These are phyloP conservation scores for Apophysomyces sp. DNA, from an alignment of 371 early-diverging fungal genomes.

Conservation along the genomic window DNA sequence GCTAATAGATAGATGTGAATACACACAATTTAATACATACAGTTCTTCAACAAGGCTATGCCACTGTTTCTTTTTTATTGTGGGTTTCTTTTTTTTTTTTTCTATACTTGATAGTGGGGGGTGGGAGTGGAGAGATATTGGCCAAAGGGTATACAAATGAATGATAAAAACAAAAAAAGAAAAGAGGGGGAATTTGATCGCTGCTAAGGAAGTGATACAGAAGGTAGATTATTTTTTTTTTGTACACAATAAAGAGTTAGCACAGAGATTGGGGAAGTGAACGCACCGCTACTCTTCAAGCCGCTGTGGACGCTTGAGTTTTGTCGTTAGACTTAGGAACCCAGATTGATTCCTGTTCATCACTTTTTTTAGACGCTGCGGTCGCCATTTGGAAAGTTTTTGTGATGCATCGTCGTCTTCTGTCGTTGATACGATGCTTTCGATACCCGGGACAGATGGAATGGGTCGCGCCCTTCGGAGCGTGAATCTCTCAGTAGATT, in stretches of 20 bases:
- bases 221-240: background rate
- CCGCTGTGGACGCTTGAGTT: slow-evolving; percentile 1
- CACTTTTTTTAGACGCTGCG: background rate
- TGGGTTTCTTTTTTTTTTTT: too few relatives aligned
- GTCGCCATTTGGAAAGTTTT: slow-evolving; percentile 3
- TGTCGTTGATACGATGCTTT: slow-evolving; percentile 3
- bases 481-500: slow-evolving; percentile 1
- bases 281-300: background rate
- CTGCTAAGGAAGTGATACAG: background rate
- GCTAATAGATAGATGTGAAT: too few relatives aligned
- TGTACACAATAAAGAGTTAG: slow-evolving; percentile 1
- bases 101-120: background rate
- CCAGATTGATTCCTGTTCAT: slow-evolving; percentile 8
- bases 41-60: too few relatives aligned
- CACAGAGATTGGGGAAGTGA: slow-evolving; percentile 1
- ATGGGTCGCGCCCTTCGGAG: slow-evolving; percentile 3
- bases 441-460: background rate
- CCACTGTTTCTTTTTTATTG: too few relatives aligned
- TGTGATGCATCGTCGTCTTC: slow-evolving; percentile 4
- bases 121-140: background rate
- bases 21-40: too few relatives aligned
- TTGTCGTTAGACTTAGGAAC: slow-evolving; percentile 7
- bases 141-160: background rate
- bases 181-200: background rate
- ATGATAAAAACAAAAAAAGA: background rate